These are phyloP conservation scores for Sporobolomyces phaffii DNA, from an alignment of 768 basidiomycete species.

Conservation along the genomic window DNA sequence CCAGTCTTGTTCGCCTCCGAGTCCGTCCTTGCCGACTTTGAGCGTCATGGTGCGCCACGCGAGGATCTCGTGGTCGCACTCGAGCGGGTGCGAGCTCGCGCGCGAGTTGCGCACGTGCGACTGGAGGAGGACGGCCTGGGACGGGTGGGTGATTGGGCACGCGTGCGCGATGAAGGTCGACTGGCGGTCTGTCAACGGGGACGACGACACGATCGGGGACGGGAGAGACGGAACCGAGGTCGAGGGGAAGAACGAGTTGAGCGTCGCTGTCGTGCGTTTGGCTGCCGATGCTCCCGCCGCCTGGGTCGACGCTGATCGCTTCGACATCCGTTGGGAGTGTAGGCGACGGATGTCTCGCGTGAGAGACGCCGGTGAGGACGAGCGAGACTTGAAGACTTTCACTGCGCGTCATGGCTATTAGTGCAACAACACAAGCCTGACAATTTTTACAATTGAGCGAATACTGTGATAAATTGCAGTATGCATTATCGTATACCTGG, in stretches of 20 bases:
- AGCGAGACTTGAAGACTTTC: too few relatives aligned
- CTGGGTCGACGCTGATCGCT: neutral
- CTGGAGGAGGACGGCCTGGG: slow-evolving; percentile 11
- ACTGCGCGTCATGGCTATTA: too few relatives aligned
- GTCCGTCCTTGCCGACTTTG: slow-evolving; percentile 60
- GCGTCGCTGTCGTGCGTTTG: slow-evolving; percentile 27
- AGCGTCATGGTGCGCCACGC: slow-evolving; percentile 75
- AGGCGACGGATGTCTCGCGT: too few relatives aligned
- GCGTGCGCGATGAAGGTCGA: slow-evolving; percentile 66
- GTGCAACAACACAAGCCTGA: too few relatives aligned
- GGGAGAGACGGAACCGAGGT: slow-evolving; percentile 43
- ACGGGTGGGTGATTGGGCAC: slow-evolving; percentile 54
- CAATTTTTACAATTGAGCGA: too few relatives aligned
- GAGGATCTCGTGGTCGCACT: slow-evolving; percentile 59
- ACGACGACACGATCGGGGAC: slow-evolving; percentile 50
- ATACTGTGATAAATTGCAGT: too few relatives aligned
- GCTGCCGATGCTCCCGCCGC: neutral
- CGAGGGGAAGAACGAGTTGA: slow-evolving; percentile 16
- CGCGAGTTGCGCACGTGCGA: slow-evolving; percentile 3
- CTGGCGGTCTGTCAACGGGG: slow-evolving; percentile 68
- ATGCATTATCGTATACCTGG: too few relatives aligned
- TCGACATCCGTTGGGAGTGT: slow-evolving; percentile 10
- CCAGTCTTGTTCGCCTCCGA: slow-evolving; percentile 70
- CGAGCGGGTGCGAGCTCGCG: slow-evolving; percentile 4
- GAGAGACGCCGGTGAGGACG: too few relatives aligned